A percentile compares a stretch with the other conserved stretches of the same genome.
Conservation (phyloP, 1,284 basidiomycete species). For the Irpex lacteus region DNA sequence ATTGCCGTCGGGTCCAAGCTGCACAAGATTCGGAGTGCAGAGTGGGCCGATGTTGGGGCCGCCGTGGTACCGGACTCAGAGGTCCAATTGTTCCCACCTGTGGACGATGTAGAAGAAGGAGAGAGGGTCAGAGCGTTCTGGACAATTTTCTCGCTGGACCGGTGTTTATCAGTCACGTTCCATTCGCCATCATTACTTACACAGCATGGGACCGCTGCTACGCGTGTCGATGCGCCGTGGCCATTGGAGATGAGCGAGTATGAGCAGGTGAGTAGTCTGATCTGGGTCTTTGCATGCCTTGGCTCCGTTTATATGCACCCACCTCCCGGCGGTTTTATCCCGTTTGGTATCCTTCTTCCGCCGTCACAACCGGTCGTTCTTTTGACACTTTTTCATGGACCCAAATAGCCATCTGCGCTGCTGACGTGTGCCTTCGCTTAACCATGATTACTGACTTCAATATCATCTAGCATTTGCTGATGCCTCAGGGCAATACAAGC, state of each 20-base stretch:
- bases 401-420: background rate
- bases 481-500: slow-evolving; percentile 21
- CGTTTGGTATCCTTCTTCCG: background rate
- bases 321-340: background rate
- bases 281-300: background rate
- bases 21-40: slow-evolving; percentile 32
- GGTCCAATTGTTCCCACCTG: slow-evolving; percentile 28
- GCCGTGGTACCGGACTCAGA: slow-evolving; percentile 8
- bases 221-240: slow-evolving; percentile 41
- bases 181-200: slow-evolving; percentile 34
- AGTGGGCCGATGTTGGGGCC: slow-evolving; percentile 5
- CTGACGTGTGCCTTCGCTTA: background rate
- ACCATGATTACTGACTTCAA: background rate
- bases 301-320: background rate
- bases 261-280: slow-evolving; percentile 20
- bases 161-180: slow-evolving; percentile 37
- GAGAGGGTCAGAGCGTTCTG: slow-evolving; percentile 48
- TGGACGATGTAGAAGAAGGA: slow-evolving; percentile 38
- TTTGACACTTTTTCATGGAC: background rate
- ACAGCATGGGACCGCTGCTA: slow-evolving; percentile 26
- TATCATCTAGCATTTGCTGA: slow-evolving; percentile 19
- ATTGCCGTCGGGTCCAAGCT: slow-evolving; percentile 37
- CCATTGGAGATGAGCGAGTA: slow-evolving; percentile 35
- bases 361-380: background rate
- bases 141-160: slow-evolving; percentile 41